Evolutionary conservation across 2,329 filamentous ascomycete species (phyloP), one percentile per base, ranked within the genome.

Genomic region (Didymella pomorum): DNA sequence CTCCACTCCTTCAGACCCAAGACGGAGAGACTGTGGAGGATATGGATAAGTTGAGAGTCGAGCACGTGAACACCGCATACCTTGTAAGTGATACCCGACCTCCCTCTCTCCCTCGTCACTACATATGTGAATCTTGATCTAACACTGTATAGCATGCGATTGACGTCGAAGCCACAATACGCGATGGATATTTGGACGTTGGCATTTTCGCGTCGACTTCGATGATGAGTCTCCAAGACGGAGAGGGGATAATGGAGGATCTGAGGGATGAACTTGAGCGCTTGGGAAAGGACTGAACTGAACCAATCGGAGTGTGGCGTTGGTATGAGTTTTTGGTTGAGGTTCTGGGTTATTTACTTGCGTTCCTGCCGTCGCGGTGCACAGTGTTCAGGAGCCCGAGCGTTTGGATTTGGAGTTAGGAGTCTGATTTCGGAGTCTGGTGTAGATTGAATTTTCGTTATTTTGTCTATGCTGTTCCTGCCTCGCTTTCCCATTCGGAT

Each of bases 121-220:
- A 7, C 7, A 25, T 7, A 25, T 25, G 7, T 25, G 23, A 25
- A 25, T 7, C 7, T 4, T 25, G 7, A 25, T 28, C 26, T 28
- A 28, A 28, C 26, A 28, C 7, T n/a, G 26, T 5, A 28, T 28
- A 86, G 82, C 78, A 83, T 62, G 79, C 83, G 10, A 65, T 87
- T 26, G 85, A 87, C 67, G 68, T 87, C 12, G 85, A 87, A 73
- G 80, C 81, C 9, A 83, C 82, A 9, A 70, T 86, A 18, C 71
- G 77, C 8, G 70, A 80, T 33, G 80, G 81, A n/a, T 70, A 65
- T 6, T 68, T 87, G 56, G 81, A 83, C 63, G 74, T 86, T 41
- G 84, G 84, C 14, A 66, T 86, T 8, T 87, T 86, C 71, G 80
- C 76, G 20, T 78, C 80, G 4, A 72, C 71, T 37, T 74, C 74